Percentiles rank a stretch among this genome's conserved stretches.
Evolutionary conservation across 2,329 filamentous ascomycete genomes (phyloP).

Genomic region (Coleophoma eucalyptorum): DNA sequence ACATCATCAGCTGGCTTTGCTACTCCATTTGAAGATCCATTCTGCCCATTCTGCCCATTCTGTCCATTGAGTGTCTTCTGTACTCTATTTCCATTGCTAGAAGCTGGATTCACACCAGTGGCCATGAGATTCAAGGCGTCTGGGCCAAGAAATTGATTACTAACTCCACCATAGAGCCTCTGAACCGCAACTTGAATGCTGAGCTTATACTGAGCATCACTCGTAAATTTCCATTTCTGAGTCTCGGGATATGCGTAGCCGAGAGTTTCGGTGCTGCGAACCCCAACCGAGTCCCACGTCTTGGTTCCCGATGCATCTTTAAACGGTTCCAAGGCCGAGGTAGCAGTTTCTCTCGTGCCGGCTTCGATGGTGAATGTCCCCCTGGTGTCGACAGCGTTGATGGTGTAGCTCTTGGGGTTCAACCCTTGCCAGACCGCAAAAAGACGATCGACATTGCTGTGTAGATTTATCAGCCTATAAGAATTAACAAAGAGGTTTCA

Average conservation of each 20-base stretch:
- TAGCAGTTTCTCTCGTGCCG: conserved; percentile 49
- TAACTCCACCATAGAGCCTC: conserved; percentile 14
- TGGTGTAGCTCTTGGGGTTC: conserved; percentile 64
- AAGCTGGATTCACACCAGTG: too few relatives aligned
- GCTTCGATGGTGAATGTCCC: conserved; percentile 57
- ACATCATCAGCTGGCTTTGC: background rate
- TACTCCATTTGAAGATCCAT: too few relatives aligned
- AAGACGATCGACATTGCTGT: conserved; percentile 64
- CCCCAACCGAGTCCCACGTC: conserved; percentile 14
- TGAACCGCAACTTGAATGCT: conserved; percentile 11
- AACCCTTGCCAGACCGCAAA: conserved; percentile 76
- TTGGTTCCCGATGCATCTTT: conserved; percentile 35
- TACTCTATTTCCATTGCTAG: too few relatives aligned
- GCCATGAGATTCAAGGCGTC: background rate
- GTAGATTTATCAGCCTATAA: background rate
- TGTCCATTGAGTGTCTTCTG: background rate
- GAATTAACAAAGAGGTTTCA: background rate
- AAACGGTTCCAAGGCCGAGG: conserved; percentile 65
- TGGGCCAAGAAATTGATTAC: conserved; percentile 7
- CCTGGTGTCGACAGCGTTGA: conserved; percentile 47
- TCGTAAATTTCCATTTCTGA: conserved; percentile 14
- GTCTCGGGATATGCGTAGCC: conserved; percentile 75
- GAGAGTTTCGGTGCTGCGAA: conserved; percentile 38
- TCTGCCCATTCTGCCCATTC: too few relatives aligned
- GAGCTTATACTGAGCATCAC: conserved; percentile 10